Evolutionary conservation across 1,284 basidiomycete genomes (phyloP), one percentile per base, ranked within the genome.

Genomic region (Boletus semigastroideus): DNA sequence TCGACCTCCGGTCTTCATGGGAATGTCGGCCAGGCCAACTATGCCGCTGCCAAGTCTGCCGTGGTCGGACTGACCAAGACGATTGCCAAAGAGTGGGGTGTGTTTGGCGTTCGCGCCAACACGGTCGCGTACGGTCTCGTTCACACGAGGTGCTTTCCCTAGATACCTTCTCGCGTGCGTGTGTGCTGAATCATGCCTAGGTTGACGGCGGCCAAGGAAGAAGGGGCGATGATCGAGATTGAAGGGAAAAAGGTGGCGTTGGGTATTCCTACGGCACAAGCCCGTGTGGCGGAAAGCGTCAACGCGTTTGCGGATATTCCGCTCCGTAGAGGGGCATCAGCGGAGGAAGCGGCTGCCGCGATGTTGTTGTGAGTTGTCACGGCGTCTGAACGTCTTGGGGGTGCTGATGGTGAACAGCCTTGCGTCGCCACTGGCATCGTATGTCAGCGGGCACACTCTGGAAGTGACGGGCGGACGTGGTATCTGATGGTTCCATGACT

Each of bases 71-170:
- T 93, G 50, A 90, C 89, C 37, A 92, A 92, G 75, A 93, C 90
- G 14, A 83, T 90, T 59, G 85, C 86, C 46, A 94, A 93, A 69
- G 91, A 94, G 68, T 94, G 90, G 91, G 91, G 92, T 51, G 69
- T 75, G 7, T 93, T 88, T 67, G 86, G 86, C 59, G 90, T 93
- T 11, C 84, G 89, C 45, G 85, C 87, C 42, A 92, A 93, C 72
- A 87, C 86, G 2, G 74, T 93, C 42, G 91, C 91, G 10, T 92
- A 84, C 59, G 90, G 89, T 30, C 78, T 81, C 53, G 82, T 92
- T 47, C 81, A 86, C 63, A 90, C 90, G 13, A 73, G 87, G 82
- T 86, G 55, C 51, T 66, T 64, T 40, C 41, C 27, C 37, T 40
- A n/a, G 7, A 36, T 36, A 9, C n/a, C 16, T 7, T n/a, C 16